Conservation (phyloP, 495 filamentous ascomycete genomes). For the Penicilliopsis zonata region DNA sequence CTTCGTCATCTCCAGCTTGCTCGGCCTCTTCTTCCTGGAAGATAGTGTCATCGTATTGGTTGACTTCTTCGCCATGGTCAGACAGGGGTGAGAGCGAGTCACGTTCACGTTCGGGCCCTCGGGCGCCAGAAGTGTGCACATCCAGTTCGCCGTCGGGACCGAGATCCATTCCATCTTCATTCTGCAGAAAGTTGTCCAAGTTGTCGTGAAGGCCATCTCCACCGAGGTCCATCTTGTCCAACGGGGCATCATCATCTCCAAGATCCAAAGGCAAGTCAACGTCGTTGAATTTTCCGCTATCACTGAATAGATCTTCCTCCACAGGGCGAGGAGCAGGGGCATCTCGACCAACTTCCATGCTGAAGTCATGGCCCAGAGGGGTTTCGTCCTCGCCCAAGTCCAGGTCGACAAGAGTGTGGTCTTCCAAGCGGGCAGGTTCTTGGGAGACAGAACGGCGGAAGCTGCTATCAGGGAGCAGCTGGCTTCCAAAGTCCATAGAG, state of each 20-base stretch:
- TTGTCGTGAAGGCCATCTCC: constrained; percentile 19
- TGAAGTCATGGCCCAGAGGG: constrained; percentile 39
- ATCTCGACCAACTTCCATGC: constrained; percentile 77
- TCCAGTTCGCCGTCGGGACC: constrained; percentile 30
- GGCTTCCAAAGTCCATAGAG: constrained; percentile 48
- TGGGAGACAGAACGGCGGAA: constrained; percentile 37
- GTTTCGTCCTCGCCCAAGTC: constrained; percentile 39
- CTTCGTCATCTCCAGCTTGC: constrained; percentile 42
- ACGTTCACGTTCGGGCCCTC: constrained; percentile 48
- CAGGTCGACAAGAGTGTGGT: constrained; percentile 37
- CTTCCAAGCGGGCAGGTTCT: constrained; percentile 35
- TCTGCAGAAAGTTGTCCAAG: constrained; percentile 13
- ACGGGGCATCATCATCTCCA: constrained; percentile 38
- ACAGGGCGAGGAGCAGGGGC: constrained; percentile 50
- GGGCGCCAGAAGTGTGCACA: constrained; percentile 36
- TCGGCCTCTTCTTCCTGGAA: constrained; percentile 44
- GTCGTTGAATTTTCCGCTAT: constrained; percentile 40
- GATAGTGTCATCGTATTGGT: constrained; percentile 36
- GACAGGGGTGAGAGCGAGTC: constrained; percentile 36
- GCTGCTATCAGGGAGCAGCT: constrained; percentile 54
- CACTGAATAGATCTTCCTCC: constrained; percentile 65
- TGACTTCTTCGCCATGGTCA: constrained; percentile 50
- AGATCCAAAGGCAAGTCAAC: constrained; percentile 39
- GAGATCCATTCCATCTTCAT: constrained; percentile 34
- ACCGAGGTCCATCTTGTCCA: constrained; percentile 27